Base-by-base conservation (phyloP, 1,284 basidiomycete species). In the Puccinia brachypodii region DNA sequence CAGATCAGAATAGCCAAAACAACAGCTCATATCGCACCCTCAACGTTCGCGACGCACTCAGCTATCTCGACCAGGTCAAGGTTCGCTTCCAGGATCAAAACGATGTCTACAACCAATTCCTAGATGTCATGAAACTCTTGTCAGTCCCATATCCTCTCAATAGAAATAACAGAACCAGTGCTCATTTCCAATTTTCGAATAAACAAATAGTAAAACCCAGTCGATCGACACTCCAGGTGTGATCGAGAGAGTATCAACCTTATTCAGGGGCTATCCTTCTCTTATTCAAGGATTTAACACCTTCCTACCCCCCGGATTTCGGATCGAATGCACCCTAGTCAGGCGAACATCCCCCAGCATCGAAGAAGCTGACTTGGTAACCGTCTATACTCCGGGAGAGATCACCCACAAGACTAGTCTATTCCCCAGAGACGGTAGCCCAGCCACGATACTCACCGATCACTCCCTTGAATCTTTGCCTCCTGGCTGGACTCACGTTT, bases 271-370 rank as follows among this genome's bases (percentile, higher is more conserved):
- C 36, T 86, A 87, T 83, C 86, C 86, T 11, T 84, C 85, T 76
- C 84, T 87, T 47, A 87, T 87, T 58, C 86, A 87, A 78, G 86
- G 86, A 58, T 87, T 87, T 82, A 87, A 87, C 84, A 87, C 86
- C 31, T 87, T 87, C 82, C 83, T 87, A 47, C 86, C 86, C 11
- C 86, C 86, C 25, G 86, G 86, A 68, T 87, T 87, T 82, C 85
- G 86, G 53, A 87, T 87, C 82, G 86, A 87, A 64, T 87, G 86
- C 83, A 75, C 71, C 31, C 25, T 75, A 11, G 44, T 75, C 53
- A 75, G 62, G 42, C 40, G 60, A 36, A 53, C 40, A 9, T 19
- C 36, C 40, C 47, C 68, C 22, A 72, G 44, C 58, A 4, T 25
- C 28, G 71, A 75, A 56, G 33, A 42, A 44, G 79, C 79, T 56